phyloP scores from a whole-genome alignment of 2,329 filamentous ascomycete genomes.

The Alternaria metachromatica region DNA sequence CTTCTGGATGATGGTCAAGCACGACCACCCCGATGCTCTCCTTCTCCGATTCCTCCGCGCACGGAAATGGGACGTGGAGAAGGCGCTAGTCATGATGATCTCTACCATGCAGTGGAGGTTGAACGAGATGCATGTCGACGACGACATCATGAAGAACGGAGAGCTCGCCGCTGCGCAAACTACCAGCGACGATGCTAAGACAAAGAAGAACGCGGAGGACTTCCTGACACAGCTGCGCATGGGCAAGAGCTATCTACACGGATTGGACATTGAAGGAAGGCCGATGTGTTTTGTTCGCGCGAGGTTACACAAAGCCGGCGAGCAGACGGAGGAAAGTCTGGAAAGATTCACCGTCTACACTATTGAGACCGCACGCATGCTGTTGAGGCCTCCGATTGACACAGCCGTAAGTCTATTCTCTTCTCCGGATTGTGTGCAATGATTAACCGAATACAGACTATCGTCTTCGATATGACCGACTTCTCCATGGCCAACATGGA shows the following conservation, averaged over 20 bases:
- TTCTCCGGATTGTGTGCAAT: background rate
- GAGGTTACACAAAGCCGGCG: conserved; percentile 78
- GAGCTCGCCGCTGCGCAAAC: conserved; percentile 63
- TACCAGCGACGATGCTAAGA: conserved; percentile 65
- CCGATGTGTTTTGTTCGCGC: conserved; percentile 88
- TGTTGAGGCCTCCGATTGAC: conserved; percentile 80
- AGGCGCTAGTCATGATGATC: conserved; percentile 91
- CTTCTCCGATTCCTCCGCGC: conserved; percentile 61
- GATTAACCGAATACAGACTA: conserved; percentile 64
- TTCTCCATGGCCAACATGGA: conserved; percentile 98
- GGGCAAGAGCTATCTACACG: conserved; percentile 94
- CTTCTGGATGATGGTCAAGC: conserved; percentile 94
- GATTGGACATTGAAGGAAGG: conserved; percentile 80
- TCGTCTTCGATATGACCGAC: conserved; percentile 94
- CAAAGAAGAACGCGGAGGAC: conserved; percentile 74
- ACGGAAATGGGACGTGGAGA: conserved; percentile 83
- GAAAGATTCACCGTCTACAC: conserved; percentile 92
- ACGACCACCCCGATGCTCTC: conserved; percentile 88
- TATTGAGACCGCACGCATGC: conserved; percentile 91
- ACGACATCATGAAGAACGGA: conserved; percentile 69
- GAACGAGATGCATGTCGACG: conserved; percentile 84
- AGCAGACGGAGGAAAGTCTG: conserved; percentile 80
- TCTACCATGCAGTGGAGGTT: conserved; percentile 92
- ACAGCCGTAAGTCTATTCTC: conserved; percentile 74
- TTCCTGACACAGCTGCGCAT: conserved; percentile 84